Base-by-base conservation (phyloP, 331 rosid species). In the Pyracantha coccinea region DNA sequence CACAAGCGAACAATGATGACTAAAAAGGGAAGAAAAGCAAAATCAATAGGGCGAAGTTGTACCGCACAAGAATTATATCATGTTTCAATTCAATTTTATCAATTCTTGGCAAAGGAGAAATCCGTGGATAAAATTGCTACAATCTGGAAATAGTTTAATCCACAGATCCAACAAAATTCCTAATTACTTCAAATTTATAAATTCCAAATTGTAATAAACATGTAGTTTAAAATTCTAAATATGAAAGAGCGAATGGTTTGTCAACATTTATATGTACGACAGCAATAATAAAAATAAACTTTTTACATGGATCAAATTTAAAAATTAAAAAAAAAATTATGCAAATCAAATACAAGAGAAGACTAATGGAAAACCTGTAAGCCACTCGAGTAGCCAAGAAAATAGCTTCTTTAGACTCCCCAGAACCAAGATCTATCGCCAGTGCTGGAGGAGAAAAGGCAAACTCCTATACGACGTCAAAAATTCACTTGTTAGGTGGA, bases 371-470 rank as follows among this genome's bases (percentile, higher is more conserved):
- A 79, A 79, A 95, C 99, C 99, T 92, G 99, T 92, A 92, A 79
- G 99, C 99, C 83, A 95, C 99, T 7, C 97, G 97, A 1, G 90
- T 86, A 79, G 99, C 99, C 78, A 86, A 92, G 78, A 95, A 95
- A 84, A 69, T 79, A 53, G 91, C 93, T 89, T 90, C 96, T 79
- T 28, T 86, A 67, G 88, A 86, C 80, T 90, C 99, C 78, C 99
- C 97, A 50, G 96, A 88, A 67, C 88, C 97, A 81, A 95, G 97
- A 77, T 95, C 99, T 78, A 92, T 89, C 9, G 99, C 88, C 88
- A 87, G 93, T 63, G 97, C 90, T n/a, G 97, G 64, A 77, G 99
- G 99, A 66, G 91, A 89, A 87, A 95, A 95, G 69, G 99, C 96
- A 81, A 84, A 92, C 79, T 95, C 99, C 99, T 92, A 38, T 77